phyloP scores from a whole-genome alignment of 345 rosid species.

The Schrenkiella parvula region DNA sequence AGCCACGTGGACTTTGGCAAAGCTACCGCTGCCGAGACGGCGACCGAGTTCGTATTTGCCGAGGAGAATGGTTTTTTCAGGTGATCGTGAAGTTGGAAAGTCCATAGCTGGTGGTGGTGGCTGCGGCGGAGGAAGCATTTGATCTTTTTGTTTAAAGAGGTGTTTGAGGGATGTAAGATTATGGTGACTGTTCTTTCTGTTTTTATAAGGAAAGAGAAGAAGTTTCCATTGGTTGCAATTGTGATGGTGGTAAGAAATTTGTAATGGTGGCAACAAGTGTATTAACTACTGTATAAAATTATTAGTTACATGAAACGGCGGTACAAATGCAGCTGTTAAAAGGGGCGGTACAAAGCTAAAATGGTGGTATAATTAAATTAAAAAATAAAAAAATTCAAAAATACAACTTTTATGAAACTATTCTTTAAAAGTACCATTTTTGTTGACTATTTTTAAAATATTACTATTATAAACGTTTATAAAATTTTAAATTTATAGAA shows the following conservation, averaged over 20 bases:
- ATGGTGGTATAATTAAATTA: too few relatives aligned
- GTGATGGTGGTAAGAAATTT: background rate
- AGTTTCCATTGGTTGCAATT: background rate
- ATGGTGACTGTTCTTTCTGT: background rate
- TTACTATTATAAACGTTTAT: too few relatives aligned
- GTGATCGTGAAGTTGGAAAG: background rate
- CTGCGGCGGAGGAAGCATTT: background rate
- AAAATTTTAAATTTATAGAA: too few relatives aligned
- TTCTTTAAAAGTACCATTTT: too few relatives aligned
- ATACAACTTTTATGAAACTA: too few relatives aligned
- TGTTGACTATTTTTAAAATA: too few relatives aligned
- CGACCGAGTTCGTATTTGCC: constrained; percentile 63
- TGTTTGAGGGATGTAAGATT: background rate
- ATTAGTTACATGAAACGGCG: background rate
- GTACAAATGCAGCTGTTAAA: background rate
- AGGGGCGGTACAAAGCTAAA: too few relatives aligned
- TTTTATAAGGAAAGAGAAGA: constrained; percentile 6
- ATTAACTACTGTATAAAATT: background rate
- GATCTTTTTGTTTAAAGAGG: background rate
- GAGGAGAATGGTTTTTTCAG: constrained; percentile 39
- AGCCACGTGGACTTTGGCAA: constrained; percentile 68
- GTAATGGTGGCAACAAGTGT: background rate
- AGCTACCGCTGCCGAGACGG: constrained; percentile 63
- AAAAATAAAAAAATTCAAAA: too few relatives aligned
- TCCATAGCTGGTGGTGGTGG: constrained; percentile 23